Evolutionary conservation across 257 asterid genomes (phyloP).

Genomic region (Gardenia jasminoides): DNA sequence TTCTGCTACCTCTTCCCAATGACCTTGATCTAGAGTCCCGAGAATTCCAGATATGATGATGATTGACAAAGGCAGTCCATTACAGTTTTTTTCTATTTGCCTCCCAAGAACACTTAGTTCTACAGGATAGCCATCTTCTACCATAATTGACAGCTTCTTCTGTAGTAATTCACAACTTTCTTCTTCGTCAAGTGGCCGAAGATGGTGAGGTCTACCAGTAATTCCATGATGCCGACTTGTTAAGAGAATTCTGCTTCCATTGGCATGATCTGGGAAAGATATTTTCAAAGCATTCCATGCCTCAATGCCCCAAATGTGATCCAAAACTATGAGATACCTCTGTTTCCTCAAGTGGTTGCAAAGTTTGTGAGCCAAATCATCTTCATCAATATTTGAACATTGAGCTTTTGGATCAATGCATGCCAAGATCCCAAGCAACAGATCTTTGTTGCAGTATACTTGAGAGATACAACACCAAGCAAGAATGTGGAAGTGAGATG

Average conservation of each 20-base stretch:
- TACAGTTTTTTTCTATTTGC: background rate
- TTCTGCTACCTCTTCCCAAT: background rate
- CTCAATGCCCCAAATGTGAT: conserved; percentile 6
- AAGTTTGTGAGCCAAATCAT: background rate
- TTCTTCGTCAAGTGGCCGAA: background rate
- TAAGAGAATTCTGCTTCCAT: conserved; percentile 2
- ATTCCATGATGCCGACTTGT: background rate
- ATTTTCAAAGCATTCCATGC: background rate
- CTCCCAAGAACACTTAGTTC: background rate
- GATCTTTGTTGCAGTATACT: background rate
- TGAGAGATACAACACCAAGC: background rate
- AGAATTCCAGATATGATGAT: background rate
- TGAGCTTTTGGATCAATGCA: background rate
- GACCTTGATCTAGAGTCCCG: no score
- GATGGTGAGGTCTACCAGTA: background rate
- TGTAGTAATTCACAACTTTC: conserved; percentile 7
- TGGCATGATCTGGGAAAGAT: conserved; percentile 3
- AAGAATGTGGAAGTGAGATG: background rate
- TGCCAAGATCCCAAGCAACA: background rate
- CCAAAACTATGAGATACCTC: conserved; percentile 6
- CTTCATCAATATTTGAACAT: background rate
- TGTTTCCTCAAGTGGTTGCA: background rate
- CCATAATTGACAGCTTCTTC: background rate
- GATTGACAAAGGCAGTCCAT: background rate
- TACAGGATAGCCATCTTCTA: no score